These are phyloP conservation scores for Oryza longistaminata DNA, from an alignment of 176 grass and related monocot genomes.

Conservation along the genomic window DNA sequence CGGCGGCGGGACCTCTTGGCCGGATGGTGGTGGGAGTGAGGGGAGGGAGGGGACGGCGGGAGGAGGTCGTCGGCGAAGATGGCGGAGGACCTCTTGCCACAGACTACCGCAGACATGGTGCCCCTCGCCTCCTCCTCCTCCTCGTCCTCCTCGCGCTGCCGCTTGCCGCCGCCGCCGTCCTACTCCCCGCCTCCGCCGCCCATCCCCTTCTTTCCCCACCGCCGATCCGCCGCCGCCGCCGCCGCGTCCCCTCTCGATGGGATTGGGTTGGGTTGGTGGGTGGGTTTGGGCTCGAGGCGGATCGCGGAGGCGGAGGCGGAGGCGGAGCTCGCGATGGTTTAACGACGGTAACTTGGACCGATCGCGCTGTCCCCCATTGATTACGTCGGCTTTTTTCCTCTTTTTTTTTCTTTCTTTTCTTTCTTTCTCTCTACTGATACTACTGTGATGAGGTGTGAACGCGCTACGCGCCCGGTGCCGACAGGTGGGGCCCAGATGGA, in stretches of 20 bases:
- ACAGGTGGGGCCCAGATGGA: neutral
- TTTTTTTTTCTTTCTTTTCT: neutral
- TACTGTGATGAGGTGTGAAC: neutral
- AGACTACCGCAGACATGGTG: slow-evolving; percentile 99
- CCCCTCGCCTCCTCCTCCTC: slow-evolving; percentile 37
- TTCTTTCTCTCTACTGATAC: neutral
- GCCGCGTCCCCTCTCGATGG: neutral
- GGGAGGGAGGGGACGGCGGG: slow-evolving; percentile 56
- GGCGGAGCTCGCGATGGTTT: neutral
- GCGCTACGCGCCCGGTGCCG: too few species aligned
- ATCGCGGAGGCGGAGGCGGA: too few species aligned
- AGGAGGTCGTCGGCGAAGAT: slow-evolving; percentile 91
- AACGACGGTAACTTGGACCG: neutral
- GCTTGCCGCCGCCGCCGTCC: slow-evolving; percentile 28
- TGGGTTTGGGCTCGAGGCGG: neutral
- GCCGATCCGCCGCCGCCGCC: slow-evolving; percentile 9
- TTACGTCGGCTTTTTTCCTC: neutral
- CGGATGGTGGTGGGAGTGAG: slow-evolving; percentile 35
- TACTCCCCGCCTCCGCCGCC: slow-evolving; percentile 40
- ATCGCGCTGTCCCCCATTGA: neutral
- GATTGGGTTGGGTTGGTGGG: neutral
- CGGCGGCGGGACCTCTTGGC: slow-evolving; percentile 73
- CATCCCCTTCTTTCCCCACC: neutral
- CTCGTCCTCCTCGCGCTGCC: slow-evolving; percentile 32
- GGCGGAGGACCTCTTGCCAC: slow-evolving; percentile 98